phyloP scores from a whole-genome alignment of 2,329 filamentous ascomycete species.

The Hypoxylon rubiginosum region DNA sequence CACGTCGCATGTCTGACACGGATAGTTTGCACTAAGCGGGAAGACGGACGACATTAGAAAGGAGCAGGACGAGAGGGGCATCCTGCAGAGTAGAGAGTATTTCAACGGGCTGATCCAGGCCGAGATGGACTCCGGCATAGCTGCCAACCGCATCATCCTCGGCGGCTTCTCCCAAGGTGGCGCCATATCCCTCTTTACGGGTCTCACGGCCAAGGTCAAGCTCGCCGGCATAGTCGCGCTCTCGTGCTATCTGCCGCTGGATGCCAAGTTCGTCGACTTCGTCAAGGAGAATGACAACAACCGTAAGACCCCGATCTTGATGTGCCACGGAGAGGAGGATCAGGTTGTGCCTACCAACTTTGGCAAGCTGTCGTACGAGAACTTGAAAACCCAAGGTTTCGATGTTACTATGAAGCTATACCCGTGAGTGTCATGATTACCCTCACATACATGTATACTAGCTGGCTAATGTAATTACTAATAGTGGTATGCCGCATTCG shows the following conservation, averaged over 20 bases:
- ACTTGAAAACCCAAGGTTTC: constrained; percentile 77
- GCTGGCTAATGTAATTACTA: constrained; percentile 17
- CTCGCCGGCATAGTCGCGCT: constrained; percentile 90
- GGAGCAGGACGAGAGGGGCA: constrained; percentile 75
- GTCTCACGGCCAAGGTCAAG: constrained; percentile 78
- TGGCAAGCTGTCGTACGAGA: constrained; percentile 75
- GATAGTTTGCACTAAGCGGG: constrained; percentile 47
- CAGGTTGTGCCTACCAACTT: constrained; percentile 77
- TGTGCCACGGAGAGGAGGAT: constrained; percentile 89
- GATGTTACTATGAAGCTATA: constrained; percentile 83
- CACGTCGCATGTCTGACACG: constrained; percentile 13
- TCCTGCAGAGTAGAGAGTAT: constrained; percentile 79
- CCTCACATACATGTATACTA: not conserved
- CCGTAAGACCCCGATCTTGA: constrained; percentile 84
- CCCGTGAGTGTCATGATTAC: constrained; percentile 63
- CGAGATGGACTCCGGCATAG: constrained; percentile 85
- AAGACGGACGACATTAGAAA: constrained; percentile 48
- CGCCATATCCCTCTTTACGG: constrained; percentile 85
- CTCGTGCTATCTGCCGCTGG: constrained; percentile 83
- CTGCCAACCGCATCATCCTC: constrained; percentile 84
- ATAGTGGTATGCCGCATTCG: constrained; percentile 78
- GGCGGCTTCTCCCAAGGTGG: constrained; percentile 91
- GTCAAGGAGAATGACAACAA: constrained; percentile 71
- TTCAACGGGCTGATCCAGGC: constrained; percentile 83
- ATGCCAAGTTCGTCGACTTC: constrained; percentile 71